phyloP scores from a whole-genome alignment of 495 filamentous ascomycete genomes.

The Penicillium coffeae region DNA sequence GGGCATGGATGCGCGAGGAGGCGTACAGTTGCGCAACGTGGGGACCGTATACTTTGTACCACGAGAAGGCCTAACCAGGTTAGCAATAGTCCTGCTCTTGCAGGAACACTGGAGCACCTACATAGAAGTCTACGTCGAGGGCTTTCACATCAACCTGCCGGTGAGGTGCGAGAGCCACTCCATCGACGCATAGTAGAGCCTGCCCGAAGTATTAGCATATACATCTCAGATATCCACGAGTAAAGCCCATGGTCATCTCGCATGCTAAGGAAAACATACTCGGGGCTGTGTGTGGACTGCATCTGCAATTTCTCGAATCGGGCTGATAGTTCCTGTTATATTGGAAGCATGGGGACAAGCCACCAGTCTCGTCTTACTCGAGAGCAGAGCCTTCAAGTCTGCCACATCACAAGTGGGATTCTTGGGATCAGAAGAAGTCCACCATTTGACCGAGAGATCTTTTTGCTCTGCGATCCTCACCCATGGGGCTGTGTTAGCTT shows the following conservation, averaged over 20 bases:
- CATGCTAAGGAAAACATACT: conserved; percentile 12
- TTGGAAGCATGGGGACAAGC: conserved; percentile 66
- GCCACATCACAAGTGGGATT: conserved; percentile 53
- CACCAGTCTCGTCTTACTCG: conserved; percentile 57
- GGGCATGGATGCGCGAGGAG: conserved; percentile 36
- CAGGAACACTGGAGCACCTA: conserved; percentile 21
- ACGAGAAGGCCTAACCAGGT: conserved; percentile 48
- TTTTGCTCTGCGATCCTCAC: conserved; percentile 54
- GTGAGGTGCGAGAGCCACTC: conserved; percentile 69
- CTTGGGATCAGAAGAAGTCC: conserved; percentile 37
- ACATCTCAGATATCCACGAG: no score
- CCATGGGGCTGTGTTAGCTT: conserved; percentile 70
- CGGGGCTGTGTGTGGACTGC: conserved; percentile 38
- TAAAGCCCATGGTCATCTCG: background rate
- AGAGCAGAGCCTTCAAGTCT: conserved; percentile 52
- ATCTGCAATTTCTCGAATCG: conserved; percentile 52
- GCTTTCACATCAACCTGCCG: conserved; percentile 59
- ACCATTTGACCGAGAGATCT: conserved; percentile 63
- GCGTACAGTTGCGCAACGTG: conserved; percentile 68
- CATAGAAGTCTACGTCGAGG: conserved; percentile 68
- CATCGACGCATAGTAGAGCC: conserved; percentile 53
- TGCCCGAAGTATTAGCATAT: no score
- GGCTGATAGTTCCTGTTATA: conserved; percentile 65
- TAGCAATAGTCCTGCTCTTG: background rate
- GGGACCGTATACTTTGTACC: conserved; percentile 75